phyloP scores from a whole-genome alignment of 1,284 basidiomycete genomes.

The Cryptococcus sp. region DNA sequence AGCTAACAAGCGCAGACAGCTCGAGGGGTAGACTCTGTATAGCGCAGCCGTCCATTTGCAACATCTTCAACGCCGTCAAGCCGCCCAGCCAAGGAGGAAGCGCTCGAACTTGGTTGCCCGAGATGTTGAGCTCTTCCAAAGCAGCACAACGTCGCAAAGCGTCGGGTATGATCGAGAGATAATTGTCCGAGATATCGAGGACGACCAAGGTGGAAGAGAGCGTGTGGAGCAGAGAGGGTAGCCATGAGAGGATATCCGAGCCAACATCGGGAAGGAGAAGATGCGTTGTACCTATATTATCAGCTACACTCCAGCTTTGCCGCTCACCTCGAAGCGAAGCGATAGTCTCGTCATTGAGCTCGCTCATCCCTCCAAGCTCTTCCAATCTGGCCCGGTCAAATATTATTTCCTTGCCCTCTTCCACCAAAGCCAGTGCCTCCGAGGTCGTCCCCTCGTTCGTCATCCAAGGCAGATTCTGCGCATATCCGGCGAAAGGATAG shows the following conservation, averaged over 20 bases:
- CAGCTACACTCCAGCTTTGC: constrained; percentile 1
- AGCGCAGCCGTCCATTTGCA: constrained; percentile 83
- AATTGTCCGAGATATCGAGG: constrained; percentile 83
- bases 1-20: constrained; percentile 60
- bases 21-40: constrained; percentile 66
- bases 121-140: constrained; percentile 91
- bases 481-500: constrained; percentile 12
- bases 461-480: constrained; percentile 23
- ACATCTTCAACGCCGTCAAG: constrained; percentile 69
- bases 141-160: constrained; percentile 66
- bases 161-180: constrained; percentile 72
- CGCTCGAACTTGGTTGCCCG: constrained; percentile 77
- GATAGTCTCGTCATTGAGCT: constrained; percentile 26
- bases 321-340: constrained; percentile 27
- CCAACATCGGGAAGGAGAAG: constrained; percentile 70
- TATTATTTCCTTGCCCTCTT: constrained; percentile 39
- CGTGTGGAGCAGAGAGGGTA: constrained; percentile 61
- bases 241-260: constrained; percentile 63
- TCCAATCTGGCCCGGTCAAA: constrained; percentile 34
- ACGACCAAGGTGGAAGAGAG: constrained; percentile 73
- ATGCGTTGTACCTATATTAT: constrained; percentile 70
- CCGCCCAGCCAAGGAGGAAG: constrained; percentile 76
- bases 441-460: constrained; percentile 13
- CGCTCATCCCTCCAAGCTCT: constrained; percentile 36
- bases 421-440: constrained; percentile 37